Evolutionary conservation across 2,329 filamentous ascomycete genomes (phyloP).

Genomic region (Colletotrichum ledebouriae): DNA sequence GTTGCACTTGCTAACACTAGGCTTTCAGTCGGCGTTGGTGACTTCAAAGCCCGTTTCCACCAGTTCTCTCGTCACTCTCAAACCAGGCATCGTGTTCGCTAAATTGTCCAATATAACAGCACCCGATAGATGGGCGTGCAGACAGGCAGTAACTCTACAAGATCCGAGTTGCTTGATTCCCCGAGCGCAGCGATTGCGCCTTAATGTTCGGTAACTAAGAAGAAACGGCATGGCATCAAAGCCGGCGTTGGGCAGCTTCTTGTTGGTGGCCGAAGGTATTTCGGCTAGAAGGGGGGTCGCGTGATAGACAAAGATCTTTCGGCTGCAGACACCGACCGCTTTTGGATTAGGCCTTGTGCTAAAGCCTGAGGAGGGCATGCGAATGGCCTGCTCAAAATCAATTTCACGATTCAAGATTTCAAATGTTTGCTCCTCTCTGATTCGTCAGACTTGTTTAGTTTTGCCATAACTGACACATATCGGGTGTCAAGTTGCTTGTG

Average conservation of each 20-base stretch:
- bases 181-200: background rate
- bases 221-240: slow-evolving; percentile 1
- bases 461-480: slow-evolving; percentile 31
- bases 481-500: slow-evolving; percentile 22
- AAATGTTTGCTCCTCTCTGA: slow-evolving; percentile 9
- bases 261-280: slow-evolving; percentile 8
- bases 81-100: background rate
- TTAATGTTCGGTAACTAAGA: background rate
- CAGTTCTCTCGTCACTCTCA: background rate
- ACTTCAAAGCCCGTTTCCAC: background rate
- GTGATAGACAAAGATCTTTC: background rate
- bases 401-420: slow-evolving; percentile 21
- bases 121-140: background rate
- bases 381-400: slow-evolving; percentile 22
- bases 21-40: slow-evolving; percentile 54
- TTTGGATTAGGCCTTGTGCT: background rate
- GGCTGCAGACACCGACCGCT: background rate
- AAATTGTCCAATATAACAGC: background rate
- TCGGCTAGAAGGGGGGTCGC: slow-evolving; percentile 16
- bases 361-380: slow-evolving; percentile 4
- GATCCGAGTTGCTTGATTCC: slow-evolving; percentile 6
- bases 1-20: slow-evolving; percentile 5
- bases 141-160: slow-evolving; percentile 8
- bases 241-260: slow-evolving; percentile 11
- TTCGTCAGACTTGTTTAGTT: slow-evolving; percentile 18